These are phyloP conservation scores for Chaetomium globosum DNA, from an alignment of 2,329 filamentous ascomycete genomes.

Conservation along the genomic window DNA sequence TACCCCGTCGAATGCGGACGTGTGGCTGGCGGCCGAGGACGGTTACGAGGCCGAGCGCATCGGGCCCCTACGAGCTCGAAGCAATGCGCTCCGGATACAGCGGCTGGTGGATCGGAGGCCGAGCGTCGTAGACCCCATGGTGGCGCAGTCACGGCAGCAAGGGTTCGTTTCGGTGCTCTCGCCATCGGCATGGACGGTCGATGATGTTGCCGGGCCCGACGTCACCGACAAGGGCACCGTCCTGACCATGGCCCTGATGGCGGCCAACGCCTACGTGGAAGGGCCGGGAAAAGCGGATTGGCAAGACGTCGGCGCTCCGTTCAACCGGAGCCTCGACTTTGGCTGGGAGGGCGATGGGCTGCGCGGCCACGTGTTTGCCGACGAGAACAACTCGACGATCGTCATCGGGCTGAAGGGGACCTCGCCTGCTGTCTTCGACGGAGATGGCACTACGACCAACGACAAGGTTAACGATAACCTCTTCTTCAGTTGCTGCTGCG, in stretches of 20 bases:
- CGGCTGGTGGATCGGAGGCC: constrained; percentile 77
- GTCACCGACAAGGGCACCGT: constrained; percentile 83
- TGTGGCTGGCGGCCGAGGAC: constrained; percentile 66
- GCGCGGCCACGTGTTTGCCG: constrained; percentile 88
- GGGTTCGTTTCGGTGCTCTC: constrained; percentile 70
- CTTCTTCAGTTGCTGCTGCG: constrained; percentile 97
- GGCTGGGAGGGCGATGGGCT: constrained; percentile 90
- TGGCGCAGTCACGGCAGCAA: constrained; percentile 69
- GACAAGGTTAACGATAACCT: constrained; percentile 98
- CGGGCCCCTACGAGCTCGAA: constrained; percentile 62
- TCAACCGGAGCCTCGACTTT: constrained; percentile 86
- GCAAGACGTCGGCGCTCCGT: constrained; percentile 76
- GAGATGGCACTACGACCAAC: constrained; percentile 94
- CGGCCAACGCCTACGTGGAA: constrained; percentile 84
- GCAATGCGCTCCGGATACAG: constrained; percentile 70
- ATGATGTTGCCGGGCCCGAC: constrained; percentile 77
- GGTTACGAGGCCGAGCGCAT: constrained; percentile 56
- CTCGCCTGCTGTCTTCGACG: constrained; percentile 86
- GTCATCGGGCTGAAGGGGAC: constrained; percentile 94
- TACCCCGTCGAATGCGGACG: constrained; percentile 55
- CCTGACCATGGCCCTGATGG: constrained; percentile 82
- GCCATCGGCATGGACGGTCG: constrained; percentile 78
- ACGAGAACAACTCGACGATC: constrained; percentile 81
- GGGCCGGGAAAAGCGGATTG: constrained; percentile 73
- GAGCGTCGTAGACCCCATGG: constrained; percentile 74